These are phyloP conservation scores for Cutaneotrichosporon sp. DNA, from an alignment of 1,284 basidiomycete genomes.

Conservation along the genomic window DNA sequence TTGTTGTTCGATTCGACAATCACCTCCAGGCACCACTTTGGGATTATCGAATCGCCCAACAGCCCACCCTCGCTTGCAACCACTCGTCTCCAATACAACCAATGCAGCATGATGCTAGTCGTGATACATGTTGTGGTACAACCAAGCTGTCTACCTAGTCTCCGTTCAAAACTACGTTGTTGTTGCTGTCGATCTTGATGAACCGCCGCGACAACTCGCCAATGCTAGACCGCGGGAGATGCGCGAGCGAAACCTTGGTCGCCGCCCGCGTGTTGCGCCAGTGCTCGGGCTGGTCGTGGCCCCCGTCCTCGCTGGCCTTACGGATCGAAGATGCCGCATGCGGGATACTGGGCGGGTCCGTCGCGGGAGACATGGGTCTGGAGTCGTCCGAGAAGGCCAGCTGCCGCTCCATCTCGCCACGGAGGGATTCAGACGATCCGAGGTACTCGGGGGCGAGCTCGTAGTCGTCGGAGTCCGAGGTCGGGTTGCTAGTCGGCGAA, in stretches of 20 bases:
- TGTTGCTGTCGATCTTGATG: slow-evolving; percentile 4
- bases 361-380: not conserved
- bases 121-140: slow-evolving; percentile 10
- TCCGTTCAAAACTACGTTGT: not conserved
- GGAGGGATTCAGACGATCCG: slow-evolving; percentile 12
- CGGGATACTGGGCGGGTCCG: not conserved
- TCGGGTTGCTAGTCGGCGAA: slow-evolving; percentile 8
- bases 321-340: not conserved
- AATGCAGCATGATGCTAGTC: not conserved
- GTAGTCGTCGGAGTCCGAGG: slow-evolving; percentile 15
- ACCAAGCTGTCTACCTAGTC: not conserved
- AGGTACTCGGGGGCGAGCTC: slow-evolving; percentile 25
- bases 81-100: not conserved
- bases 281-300: slow-evolving; percentile 63
- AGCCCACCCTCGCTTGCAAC: not conserved
- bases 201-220: slow-evolving; percentile 13
- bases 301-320: not conserved
- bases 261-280: slow-evolving; percentile 82
- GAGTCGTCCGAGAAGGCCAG: slow-evolving; percentile 1
- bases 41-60: not conserved
- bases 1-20: not conserved
- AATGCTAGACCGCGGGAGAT: slow-evolving; percentile 15
- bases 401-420: slow-evolving; percentile 16
- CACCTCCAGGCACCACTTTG: not conserved
- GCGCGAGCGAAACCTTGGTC: slow-evolving; percentile 70